Conservation (phyloP, 2,329 filamentous ascomycete genomes). For the Septoria linicola region DNA sequence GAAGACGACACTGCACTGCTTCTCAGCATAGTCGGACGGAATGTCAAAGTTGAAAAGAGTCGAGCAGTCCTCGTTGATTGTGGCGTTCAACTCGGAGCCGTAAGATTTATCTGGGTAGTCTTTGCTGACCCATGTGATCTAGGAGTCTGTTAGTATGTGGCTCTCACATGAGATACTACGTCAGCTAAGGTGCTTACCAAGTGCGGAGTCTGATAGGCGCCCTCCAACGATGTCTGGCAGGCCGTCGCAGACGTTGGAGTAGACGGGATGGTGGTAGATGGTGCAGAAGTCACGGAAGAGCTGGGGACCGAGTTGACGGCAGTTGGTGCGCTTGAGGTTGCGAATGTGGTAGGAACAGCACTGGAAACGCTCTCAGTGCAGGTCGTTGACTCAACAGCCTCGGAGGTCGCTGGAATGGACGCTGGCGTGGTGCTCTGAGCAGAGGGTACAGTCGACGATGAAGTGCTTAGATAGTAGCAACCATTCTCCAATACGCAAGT, state of each 20-base stretch:
- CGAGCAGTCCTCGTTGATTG: conserved; percentile 55
- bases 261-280: conserved; percentile 9
- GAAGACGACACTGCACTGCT: conserved; percentile 65
- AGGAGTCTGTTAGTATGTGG: no score
- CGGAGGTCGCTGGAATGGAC: background rate
- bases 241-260: conserved; percentile 22
- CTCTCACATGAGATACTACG: no score
- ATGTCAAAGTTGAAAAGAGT: conserved; percentile 71
- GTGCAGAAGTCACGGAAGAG: conserved; percentile 1
- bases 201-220: conserved; percentile 55
- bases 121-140: conserved; percentile 61
- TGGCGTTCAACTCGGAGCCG: conserved; percentile 58
- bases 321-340: conserved; percentile 7
- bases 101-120: conserved; percentile 52
- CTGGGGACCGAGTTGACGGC: background rate
- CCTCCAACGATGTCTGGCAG: conserved; percentile 35
- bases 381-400: conserved; percentile 1
- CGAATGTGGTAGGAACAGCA: background rate
- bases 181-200: no score
- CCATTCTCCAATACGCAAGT: conserved; percentile 7
- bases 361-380: conserved; percentile 6
- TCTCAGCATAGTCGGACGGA: conserved; percentile 52
- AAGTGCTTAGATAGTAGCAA: conserved; percentile 10
- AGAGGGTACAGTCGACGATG: conserved; percentile 1
- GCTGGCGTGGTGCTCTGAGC: background rate